Evolutionary conservation across 345 rosid species (phyloP).

Genomic region (Cardamine chenopodiifolia): DNA sequence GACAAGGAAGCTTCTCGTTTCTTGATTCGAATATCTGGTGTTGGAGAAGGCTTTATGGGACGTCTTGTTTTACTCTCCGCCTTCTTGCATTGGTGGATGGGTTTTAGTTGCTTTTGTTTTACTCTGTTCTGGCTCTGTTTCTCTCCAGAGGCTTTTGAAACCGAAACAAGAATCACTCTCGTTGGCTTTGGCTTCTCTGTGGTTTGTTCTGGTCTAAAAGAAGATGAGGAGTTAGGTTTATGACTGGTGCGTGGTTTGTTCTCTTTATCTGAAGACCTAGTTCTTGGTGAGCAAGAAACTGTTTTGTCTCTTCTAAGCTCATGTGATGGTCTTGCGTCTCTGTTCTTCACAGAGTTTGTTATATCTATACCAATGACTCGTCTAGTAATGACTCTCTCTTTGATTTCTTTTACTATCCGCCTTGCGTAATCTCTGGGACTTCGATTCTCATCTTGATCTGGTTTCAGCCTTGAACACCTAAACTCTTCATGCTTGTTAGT

Average conservation of each 20-base stretch:
- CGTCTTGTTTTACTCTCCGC: conserved; percentile 32
- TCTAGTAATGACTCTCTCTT: conserved; percentile 58
- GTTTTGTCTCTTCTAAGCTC: conserved; percentile 42
- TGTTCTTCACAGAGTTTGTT: conserved; percentile 61
- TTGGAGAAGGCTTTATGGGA: conserved; percentile 47
- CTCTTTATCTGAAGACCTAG: conserved; percentile 53
- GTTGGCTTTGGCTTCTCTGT: conserved; percentile 33
- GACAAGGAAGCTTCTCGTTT: conserved; percentile 56
- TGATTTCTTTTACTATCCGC: conserved; percentile 76
- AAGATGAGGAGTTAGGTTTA: conserved; percentile 4
- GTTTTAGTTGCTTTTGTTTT: conserved; percentile 30
- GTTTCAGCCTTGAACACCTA: conserved; percentile 44
- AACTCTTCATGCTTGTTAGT: conserved; percentile 44
- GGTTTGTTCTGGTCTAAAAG: conserved; percentile 32
- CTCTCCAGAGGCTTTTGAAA: conserved; percentile 30
- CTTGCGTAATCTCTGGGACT: conserved; percentile 62
- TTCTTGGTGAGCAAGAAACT: conserved; percentile 61
- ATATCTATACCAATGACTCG: conserved; percentile 71
- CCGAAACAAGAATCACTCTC: conserved; percentile 14
- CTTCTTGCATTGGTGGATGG: conserved; percentile 46
- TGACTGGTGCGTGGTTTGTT: conserved; percentile 31
- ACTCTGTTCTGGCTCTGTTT: conserved; percentile 38
- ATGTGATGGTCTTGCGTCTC: conserved; percentile 30
- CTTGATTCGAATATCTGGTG: conserved; percentile 51
- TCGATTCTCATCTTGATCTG: conserved; percentile 50